Evolutionary conservation across 2,329 filamentous ascomycete species (phyloP), one percentile per base, ranked within the genome.

Genomic region (Immersiporthe knoxdaviesiana): DNA sequence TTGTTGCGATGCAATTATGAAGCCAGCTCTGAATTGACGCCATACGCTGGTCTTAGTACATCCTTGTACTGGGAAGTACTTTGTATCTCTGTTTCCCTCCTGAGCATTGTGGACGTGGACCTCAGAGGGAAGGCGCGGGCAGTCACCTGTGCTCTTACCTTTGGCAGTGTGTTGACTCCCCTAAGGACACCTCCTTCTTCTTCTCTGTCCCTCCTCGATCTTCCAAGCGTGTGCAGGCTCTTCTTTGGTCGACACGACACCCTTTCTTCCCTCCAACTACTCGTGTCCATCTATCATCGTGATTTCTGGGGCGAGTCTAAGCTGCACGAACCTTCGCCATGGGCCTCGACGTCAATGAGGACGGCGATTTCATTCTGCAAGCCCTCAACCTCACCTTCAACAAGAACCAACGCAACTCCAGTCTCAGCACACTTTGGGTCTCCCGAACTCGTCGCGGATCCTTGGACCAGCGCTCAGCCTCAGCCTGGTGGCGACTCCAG

Each of bases 1-100:
- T 81, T 81, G 75, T 78, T 5, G 77, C 79, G 0, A 73, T 82
- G 4, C n/a, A n/a, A n/a, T 75, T 76, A 7, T 74, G 71, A 35
- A 35, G 35, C 35, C 4, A 39, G 37, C 5, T 4, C 37, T 39
- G 37, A 39, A 39, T 39, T 12, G 11, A 39, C 7, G 37, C 37
- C 37, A 39, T 39, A 10, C 5, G 37, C 35, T 8, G 35, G 8
- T 8, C 8, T 8, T 35, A 8, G 35, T 35, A 8, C 8, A 35
- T 35, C n/a, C n/a, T n/a, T n/a, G n/a, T n/a, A n/a, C n/a, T n/a
- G n/a, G n/a, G n/a, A n/a, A n/a, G n/a, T n/a, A n/a, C n/a, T n/a
- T n/a, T n/a, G n/a, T n/a, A n/a, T n/a, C 2, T n/a, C n/a, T n/a
- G n/a, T n/a, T 39, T 39, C 11, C 37, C 11, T 8, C 37, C 37